Base-by-base conservation (phyloP, 106 monocot species). In the Triglochin maritima region DNA sequence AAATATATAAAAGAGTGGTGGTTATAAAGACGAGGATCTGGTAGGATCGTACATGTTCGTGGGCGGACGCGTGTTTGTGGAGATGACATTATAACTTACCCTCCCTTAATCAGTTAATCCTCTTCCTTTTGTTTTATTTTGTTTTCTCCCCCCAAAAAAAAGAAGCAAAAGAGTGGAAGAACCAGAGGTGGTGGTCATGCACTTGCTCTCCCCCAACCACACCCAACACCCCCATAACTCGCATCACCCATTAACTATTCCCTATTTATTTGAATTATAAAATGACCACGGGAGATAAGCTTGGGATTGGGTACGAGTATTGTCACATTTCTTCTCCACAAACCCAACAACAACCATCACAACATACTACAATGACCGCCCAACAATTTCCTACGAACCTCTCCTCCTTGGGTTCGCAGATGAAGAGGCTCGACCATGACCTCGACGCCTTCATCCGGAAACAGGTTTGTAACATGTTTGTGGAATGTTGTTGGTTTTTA, bases 1-100 rank as follows among this genome's bases (percentile, higher is more conserved):
- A 52, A 52, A 52, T n/a, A n/a, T n/a, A 52, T 1, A 52, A 8
- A 52, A 0, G 7, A 2, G 2, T 52, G 11, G 7, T 52, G 52
- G 52, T 6, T 52, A 29, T 29, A 29, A 29, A 29, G 1, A 29
- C 29, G 29, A 29, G 29, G 29, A 29, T 29, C 29, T 29, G 29
- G 29, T 29, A 29, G 29, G 29, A 17, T 60, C 60, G 60, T 60
- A 16, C 42, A 29, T 56, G 8, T 71, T 60, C 70, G 13, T n/a
- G 47, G 44, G 7, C 49, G 52, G 62, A 69, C 70, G 77, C 77
- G 77, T 64, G 70, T 70, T 41, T 41, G 17, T 46, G 64, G 60
- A 51, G 55, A 57, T 70, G 70, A 77, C 63, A 50, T 54, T 52
- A 48, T 51, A n/a, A 47, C 56, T 12, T 48, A 50, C 71, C 49